Evolutionary conservation across 192 early-diverging fungal genomes (phyloP).

Genomic region (Mortierella alpina): DNA sequence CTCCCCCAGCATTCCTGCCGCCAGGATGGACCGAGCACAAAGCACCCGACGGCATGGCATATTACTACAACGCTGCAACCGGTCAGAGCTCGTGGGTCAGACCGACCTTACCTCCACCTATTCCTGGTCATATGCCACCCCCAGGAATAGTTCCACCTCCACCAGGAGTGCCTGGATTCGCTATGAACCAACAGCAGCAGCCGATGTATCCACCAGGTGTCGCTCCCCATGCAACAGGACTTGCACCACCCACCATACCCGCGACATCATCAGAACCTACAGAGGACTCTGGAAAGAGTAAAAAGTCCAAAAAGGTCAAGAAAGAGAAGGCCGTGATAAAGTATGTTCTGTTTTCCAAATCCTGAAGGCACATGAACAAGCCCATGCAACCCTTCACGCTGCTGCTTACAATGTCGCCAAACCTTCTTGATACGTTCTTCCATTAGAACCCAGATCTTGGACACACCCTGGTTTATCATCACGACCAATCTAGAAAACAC

Average conservation of each 20-base stretch:
- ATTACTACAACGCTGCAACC: conserved; percentile 79
- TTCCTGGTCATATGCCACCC: conserved; percentile 6
- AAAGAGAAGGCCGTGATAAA: conserved; percentile 57
- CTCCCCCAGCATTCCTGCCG: conserved; percentile 49
- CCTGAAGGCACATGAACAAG: background rate
- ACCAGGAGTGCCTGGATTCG: conserved; percentile 25
- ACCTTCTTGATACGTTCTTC: background rate
- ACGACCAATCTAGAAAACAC: conserved; percentile 75
- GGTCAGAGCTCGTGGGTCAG: conserved; percentile 78
- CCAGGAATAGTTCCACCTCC: conserved; percentile 27
- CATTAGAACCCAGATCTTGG: conserved; percentile 66
- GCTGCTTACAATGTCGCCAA: background rate
- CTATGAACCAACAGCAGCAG: conserved; percentile 22
- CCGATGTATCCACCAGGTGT: conserved; percentile 26
- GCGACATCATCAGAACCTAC: conserved; percentile 1
- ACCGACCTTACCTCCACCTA: conserved; percentile 45
- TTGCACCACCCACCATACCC: conserved; percentile 2
- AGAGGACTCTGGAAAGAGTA: conserved; percentile 31
- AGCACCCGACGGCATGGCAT: conserved; percentile 71
- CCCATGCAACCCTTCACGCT: no score
- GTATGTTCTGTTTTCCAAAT: conserved; percentile 8
- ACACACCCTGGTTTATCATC: conserved; percentile 79
- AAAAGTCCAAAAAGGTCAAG: conserved; percentile 54
- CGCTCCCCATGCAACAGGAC: conserved; percentile 5
- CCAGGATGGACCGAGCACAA: conserved; percentile 72